Conservation (phyloP, 2,329 filamentous ascomycete species). For the Nemania sp. region DNA sequence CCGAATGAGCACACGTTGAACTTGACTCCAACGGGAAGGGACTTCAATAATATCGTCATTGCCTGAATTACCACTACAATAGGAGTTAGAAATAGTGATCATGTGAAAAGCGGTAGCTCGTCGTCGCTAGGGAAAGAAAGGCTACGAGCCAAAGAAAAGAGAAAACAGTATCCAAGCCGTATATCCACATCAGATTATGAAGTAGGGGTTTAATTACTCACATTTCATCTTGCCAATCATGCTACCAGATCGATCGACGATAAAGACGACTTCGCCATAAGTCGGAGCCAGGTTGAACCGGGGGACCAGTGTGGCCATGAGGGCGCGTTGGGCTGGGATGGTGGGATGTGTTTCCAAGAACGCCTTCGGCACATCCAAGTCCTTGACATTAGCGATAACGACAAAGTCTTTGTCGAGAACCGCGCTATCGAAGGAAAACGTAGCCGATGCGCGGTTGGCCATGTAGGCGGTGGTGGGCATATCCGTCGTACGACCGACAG, state of each 20-base stretch:
- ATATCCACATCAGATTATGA: background rate
- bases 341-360: conserved; percentile 24
- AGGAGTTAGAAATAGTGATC: background rate
- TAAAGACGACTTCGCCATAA: conserved; percentile 24
- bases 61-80: conserved; percentile 17
- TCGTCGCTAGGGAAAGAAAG: too few species aligned
- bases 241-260: conserved; percentile 24
- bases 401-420: conserved; percentile 23
- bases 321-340: conserved; percentile 18
- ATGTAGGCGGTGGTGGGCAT: conserved; percentile 17
- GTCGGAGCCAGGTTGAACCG: conserved; percentile 16
- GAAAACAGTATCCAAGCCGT: background rate
- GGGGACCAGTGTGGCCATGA: conserved; percentile 26
- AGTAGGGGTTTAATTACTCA: background rate
- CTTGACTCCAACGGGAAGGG: conserved; percentile 19
- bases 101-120: background rate
- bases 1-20: conserved; percentile 29
- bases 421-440: conserved; percentile 15
- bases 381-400: conserved; percentile 15
- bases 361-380: conserved; percentile 17
- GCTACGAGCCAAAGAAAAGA: too few species aligned
- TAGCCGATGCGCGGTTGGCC: conserved; percentile 17
- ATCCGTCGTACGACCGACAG: conserved; percentile 20
- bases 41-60: conserved; percentile 22
- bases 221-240: conserved; percentile 18